phyloP scores from a whole-genome alignment of 2,329 filamentous ascomycete genomes.

The Clonostachys solani region DNA sequence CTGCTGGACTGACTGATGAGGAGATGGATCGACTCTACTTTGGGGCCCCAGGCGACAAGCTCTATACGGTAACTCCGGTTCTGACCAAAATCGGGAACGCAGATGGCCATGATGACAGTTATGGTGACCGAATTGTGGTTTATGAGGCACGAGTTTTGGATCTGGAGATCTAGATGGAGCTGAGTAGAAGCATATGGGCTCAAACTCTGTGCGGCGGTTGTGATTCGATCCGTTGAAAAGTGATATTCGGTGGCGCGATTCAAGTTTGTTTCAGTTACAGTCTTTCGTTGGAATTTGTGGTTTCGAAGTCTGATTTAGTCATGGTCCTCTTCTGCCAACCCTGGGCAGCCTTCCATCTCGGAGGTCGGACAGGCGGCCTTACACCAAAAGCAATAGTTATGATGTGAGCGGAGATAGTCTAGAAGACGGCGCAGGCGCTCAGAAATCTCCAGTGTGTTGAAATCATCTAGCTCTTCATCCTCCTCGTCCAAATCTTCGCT shows the following conservation, averaged over 20 bases:
- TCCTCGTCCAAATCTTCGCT: slow-evolving; percentile 74
- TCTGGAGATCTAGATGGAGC: background rate
- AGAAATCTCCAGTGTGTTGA: slow-evolving; percentile 62
- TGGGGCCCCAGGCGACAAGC: background rate
- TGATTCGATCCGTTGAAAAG: background rate
- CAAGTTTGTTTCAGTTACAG: background rate
- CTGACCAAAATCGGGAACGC: background rate
- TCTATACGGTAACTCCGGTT: background rate
- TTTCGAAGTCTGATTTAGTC: slow-evolving; percentile 27
- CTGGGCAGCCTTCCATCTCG: slow-evolving; percentile 84
- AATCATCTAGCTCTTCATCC: slow-evolving; percentile 78
- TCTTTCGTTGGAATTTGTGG: background rate
- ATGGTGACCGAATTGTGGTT: background rate
- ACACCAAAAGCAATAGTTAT: slow-evolving; percentile 95
- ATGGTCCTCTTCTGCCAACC: slow-evolving; percentile 79
- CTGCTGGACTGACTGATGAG: background rate
- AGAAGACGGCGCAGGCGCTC: slow-evolving; percentile 68
- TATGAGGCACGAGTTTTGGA: background rate
- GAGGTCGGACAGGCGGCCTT: slow-evolving; percentile 75
- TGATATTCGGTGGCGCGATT: background rate
- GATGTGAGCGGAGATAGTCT: slow-evolving; percentile 62
- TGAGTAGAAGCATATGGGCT: too few species aligned
- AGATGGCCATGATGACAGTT: background rate
- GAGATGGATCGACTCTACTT: background rate
- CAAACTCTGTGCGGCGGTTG: too few species aligned